Evolutionary conservation across 139 green algal genomes (phyloP), one percentile per base, ranked within the genome.

Genomic region (Coccomyxa sp.): DNA sequence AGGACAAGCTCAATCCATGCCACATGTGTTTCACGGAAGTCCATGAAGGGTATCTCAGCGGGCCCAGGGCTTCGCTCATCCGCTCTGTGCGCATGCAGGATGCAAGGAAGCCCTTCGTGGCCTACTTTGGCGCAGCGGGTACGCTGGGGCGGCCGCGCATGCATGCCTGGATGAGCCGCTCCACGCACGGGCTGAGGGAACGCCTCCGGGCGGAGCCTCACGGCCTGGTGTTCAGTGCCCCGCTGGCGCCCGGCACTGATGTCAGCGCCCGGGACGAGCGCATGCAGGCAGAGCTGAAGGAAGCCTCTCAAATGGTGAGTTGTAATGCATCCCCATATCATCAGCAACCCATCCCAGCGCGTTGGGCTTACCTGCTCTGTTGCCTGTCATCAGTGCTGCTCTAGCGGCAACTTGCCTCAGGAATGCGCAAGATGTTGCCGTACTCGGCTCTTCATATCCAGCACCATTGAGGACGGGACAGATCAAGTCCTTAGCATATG

Each of bases 151-250:
- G 70, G 1, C 55, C n/a, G 1, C 71, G 74, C 9, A 16, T 84
- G 33, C 87, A 89, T 9, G 89, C 89, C 14, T 34, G 90, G 18
- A 39, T 94, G 16, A 89, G 84, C 10, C 82, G 83, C 72, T 93
- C 85, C 35, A 86, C 73, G 2, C 41, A 68, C 0, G 82, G 69
- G 7, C 35, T 91, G 79, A 79, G 89, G 4, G 54, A 33, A 4
- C 38, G 82, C 24, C 73, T 93, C 50, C 29, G 33, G 12, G 70
- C 74, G 6, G 40, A 55, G 33, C n/a, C 35, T 1, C n/a, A 78
- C 35, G 78, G 72, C 5, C 38, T 93, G 68, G 68, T 39, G 6
- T 92, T 90, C 83, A 81, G 36, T 22, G 79, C 86, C 76, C 89
- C 89, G 16, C 79, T 92, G 55, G 73, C 86, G 36, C 69, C 82